Percentiles rank a stretch among this genome's conserved stretches.
phyloP scores from a whole-genome alignment of 257 asterid genomes.

The Fraxinus anomala region DNA sequence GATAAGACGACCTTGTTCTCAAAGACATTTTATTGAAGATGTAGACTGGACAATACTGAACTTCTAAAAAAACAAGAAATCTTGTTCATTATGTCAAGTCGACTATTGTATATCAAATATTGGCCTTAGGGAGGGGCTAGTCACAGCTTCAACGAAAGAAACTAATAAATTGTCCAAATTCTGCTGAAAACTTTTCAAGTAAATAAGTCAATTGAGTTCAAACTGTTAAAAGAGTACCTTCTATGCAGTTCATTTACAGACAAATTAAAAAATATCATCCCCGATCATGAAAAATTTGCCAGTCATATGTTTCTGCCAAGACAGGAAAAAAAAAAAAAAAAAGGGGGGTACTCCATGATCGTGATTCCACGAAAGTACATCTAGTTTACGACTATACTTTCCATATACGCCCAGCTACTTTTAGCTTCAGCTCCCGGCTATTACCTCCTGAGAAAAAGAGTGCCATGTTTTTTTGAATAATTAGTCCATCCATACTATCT shows the following conservation, averaged over 20 bases:
- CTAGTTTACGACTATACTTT: not conserved
- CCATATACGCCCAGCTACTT: slow-evolving; percentile 42
- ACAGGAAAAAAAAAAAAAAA: not conserved
- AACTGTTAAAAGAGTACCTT: not conserved
- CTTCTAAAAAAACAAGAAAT: not conserved
- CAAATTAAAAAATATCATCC: not conserved
- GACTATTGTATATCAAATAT: not conserved
- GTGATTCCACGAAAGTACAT: not conserved
- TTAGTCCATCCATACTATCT: slow-evolving; percentile 40
- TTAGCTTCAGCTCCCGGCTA: slow-evolving; percentile 39
- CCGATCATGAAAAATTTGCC: not conserved
- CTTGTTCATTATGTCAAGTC: not conserved
- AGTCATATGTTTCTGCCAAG: not conserved
- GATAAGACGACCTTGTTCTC: not conserved
- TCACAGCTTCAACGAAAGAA: not conserved
- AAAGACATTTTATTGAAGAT: not conserved
- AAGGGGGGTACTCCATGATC: not conserved
- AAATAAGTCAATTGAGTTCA: not conserved
- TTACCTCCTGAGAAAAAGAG: slow-evolving; percentile 38
- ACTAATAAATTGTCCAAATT: not conserved
- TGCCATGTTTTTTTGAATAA: slow-evolving; percentile 41
- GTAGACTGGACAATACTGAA: not conserved
- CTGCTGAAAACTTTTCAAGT: not conserved
- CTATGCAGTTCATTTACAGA: not conserved
- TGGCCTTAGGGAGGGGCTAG: not conserved